Base-by-base conservation (phyloP, 1,284 basidiomycete species). In the Anthracocystis setariae region DNA sequence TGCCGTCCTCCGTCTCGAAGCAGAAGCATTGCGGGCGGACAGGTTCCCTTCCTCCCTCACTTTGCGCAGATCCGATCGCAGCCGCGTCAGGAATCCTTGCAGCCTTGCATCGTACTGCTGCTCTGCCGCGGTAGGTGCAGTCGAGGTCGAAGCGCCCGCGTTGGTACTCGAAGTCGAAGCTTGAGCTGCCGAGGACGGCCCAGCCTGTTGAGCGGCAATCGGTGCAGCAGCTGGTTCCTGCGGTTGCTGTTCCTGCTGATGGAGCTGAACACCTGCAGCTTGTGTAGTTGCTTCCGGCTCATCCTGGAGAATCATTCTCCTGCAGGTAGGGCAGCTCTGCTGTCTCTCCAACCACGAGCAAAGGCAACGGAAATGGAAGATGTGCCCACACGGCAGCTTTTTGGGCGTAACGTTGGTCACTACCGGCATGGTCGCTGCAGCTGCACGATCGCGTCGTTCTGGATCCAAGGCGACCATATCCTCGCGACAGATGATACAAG, bases 401-500 rank as follows among this genome's bases (percentile, higher is more conserved):
- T 98, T 98, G 4, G 95, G 95, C 8, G 93, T 95, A 59, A 92
- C 92, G 78, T 98, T 98, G 1, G 55, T 67, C 53, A 44, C 58
- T 10, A 27, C 43, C 20, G 44, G 43, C 9, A 24, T 33, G 9
- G 20, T 23, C 35, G 39, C 53, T 32, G 32, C 33, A 21, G 25
- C 61, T 21, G n/a, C 21, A n/a, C 29, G 38, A 12, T 8, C 43
- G n/a, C 33, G 44, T 24, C 39, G 48, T 15, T 44, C 54, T 5
- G 47, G 21, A 18, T 45, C 29, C 2, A 45, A 24, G 12, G 62
- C 39, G 1, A 73, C 58, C 93, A 99, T 94, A 82, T 98, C 95
- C 84, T 98, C 95, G n/a, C 96, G 88, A 81, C 96, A 98, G 74
- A 98, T 98, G 79, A 98, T 98, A 82, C 96, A 98, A 3, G 94